Evolutionary conservation across 2,329 filamentous ascomycete genomes (phyloP).

Genomic region (Aspergillus ruber): DNA sequence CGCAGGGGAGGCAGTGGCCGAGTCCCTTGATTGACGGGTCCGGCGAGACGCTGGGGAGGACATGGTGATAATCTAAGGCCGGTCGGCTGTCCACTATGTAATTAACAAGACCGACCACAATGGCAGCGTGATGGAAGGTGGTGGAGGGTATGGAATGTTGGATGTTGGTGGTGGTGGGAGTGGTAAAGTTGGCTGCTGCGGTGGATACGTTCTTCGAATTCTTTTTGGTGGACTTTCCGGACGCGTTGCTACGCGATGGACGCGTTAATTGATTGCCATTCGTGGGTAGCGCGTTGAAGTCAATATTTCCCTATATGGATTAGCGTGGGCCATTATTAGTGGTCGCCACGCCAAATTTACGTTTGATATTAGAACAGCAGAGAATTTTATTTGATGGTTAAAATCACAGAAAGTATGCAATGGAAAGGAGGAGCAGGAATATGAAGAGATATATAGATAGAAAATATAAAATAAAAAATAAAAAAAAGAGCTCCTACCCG

Average conservation of each 20-base stretch:
- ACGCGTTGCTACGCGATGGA: constrained; percentile 22
- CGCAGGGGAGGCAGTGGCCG: constrained; percentile 34
- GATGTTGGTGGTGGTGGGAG: constrained; percentile 9
- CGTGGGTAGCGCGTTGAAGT: constrained; percentile 14
- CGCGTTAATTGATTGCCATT: constrained; percentile 29
- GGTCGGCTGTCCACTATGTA: background rate
- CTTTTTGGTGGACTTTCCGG: constrained; percentile 7
- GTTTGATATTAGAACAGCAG: background rate
- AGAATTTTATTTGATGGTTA: too few species aligned
- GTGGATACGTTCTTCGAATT: constrained; percentile 7
- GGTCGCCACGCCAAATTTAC: too few species aligned
- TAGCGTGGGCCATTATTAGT: background rate
- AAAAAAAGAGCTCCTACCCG: background rate
- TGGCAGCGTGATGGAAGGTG: background rate
- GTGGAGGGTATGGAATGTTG: constrained; percentile 7
- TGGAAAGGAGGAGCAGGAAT: background rate
- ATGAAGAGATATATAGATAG: background rate
- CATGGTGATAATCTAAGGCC: constrained; percentile 21
- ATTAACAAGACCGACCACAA: background rate
- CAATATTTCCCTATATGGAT: background rate
- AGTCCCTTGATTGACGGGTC: constrained; percentile 34
- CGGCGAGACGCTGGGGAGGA: constrained; percentile 40
- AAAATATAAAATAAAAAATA: background rate
- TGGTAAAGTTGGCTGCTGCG: constrained; percentile 11
- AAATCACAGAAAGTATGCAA: background rate